A percentile compares a stretch with the other conserved stretches of the same genome.
Conservation (phyloP, 106 monocot genomes). For the Allium sativum region DNA sequence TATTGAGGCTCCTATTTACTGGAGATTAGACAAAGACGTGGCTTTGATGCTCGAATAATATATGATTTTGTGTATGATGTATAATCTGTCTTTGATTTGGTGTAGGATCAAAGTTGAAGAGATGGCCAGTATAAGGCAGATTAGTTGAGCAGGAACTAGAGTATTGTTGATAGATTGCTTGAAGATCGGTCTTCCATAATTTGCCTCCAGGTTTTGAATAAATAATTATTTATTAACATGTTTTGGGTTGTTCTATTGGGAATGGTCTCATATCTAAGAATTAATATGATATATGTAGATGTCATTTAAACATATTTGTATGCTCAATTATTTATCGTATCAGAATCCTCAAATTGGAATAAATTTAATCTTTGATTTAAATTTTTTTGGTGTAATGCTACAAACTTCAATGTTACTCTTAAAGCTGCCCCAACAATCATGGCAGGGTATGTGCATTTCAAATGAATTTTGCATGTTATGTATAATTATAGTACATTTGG, state of each 20-base stretch:
- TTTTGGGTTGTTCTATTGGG: background rate
- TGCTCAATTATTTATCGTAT: too few species aligned
- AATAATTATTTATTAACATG: background rate
- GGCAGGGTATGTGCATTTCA: too few species aligned
- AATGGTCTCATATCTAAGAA: too few species aligned
- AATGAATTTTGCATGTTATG: too few species aligned
- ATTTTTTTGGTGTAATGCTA: too few species aligned
- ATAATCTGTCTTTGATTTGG: background rate
- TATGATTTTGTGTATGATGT: background rate
- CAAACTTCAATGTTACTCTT: too few species aligned
- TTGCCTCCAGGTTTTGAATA: conserved; percentile 61
- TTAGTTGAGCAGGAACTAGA: conserved; percentile 77
- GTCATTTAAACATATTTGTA: too few species aligned
- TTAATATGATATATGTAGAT: too few species aligned
- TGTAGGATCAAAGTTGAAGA: conserved; percentile 54
- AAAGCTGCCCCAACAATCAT: too few species aligned
- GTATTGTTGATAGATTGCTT: conserved; percentile 60
- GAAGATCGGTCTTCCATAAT: conserved; percentile 73
- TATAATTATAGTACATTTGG: too few species aligned
- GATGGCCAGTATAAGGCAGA: conserved; percentile 72
- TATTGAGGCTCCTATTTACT: conserved; percentile 34
- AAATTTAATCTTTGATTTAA: too few species aligned
- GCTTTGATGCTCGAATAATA: background rate
- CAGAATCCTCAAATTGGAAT: background rate
- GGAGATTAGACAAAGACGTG: conserved; percentile 24